phyloP scores from a whole-genome alignment of 768 basidiomycete species.

The Suillus alpinus region DNA sequence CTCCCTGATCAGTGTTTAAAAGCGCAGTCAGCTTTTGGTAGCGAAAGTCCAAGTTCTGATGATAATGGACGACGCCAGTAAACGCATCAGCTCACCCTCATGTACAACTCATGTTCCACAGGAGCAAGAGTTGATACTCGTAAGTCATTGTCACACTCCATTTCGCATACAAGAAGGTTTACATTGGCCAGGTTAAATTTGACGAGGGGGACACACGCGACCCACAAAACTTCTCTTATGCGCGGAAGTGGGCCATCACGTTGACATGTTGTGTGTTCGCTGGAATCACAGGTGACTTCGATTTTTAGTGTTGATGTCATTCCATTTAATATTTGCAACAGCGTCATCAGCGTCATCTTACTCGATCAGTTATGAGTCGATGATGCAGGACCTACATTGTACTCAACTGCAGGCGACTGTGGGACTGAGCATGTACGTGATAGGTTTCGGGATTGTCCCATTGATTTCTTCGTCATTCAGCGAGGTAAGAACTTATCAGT shows the following conservation, averaged over 20 bases:
- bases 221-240: slow-evolving; percentile 30
- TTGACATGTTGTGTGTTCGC: slow-evolving; percentile 19
- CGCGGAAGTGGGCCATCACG: slow-evolving; percentile 36
- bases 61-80: background rate
- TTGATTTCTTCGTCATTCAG: slow-evolving; percentile 62
- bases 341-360: slow-evolving; percentile 49
- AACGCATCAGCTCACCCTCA: background rate
- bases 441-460: slow-evolving; percentile 59
- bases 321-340: slow-evolving; percentile 14
- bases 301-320: background rate
- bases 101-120: background rate
- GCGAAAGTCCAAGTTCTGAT: background rate
- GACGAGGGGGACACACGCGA: slow-evolving; percentile 31
- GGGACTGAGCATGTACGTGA: slow-evolving; percentile 45
- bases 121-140: slow-evolving; percentile 15
- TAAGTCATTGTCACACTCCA: background rate
- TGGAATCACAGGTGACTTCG: slow-evolving; percentile 12
- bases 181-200: slow-evolving; percentile 30
- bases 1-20: background rate
- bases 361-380: slow-evolving; percentile 49
- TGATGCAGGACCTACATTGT: slow-evolving; percentile 44
- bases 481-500: slow-evolving; percentile 35
- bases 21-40: background rate
- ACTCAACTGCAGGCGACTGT: slow-evolving; percentile 41
- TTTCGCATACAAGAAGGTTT: background rate